Percentiles rank a stretch among this genome's conserved stretches.
These are phyloP conservation scores for Penicillium desertorum DNA, from an alignment of 495 filamentous ascomycete species.

Conservation along the genomic window DNA sequence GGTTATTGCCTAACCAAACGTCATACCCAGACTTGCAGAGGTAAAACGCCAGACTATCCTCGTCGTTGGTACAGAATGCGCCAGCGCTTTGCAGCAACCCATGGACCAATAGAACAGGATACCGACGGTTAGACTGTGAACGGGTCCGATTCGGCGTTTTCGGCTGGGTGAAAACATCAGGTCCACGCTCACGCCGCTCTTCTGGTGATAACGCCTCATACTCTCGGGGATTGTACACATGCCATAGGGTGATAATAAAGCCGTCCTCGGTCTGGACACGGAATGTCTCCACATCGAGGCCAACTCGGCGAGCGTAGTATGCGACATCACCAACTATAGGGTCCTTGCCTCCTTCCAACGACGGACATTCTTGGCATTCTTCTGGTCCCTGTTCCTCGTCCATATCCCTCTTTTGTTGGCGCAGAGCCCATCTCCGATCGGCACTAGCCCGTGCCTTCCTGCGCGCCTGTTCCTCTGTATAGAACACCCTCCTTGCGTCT, in stretches of 20 bases:
- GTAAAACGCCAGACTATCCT: constrained; percentile 86
- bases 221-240: constrained; percentile 83
- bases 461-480: constrained; percentile 64
- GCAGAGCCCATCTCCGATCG: constrained; percentile 59
- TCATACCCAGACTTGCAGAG: constrained; percentile 93
- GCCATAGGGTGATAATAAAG: constrained; percentile 85
- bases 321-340: constrained; percentile 72
- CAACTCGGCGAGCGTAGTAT: constrained; percentile 87
- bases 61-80: constrained; percentile 88
- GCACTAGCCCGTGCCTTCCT: constrained; percentile 53
- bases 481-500: constrained; percentile 61
- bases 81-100: constrained; percentile 85
- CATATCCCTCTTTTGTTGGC: constrained; percentile 37
- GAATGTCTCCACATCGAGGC: constrained; percentile 80
- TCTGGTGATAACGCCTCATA: constrained; percentile 51
- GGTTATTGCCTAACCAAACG: constrained; percentile 94
- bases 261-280: constrained; percentile 93
- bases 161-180: constrained; percentile 33
- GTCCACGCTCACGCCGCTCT: constrained; percentile 34
- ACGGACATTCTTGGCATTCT: constrained; percentile 64
- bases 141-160: constrained; percentile 13
- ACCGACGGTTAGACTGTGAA: constrained; percentile 55
- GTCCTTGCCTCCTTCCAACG: constrained; percentile 78
- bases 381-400: constrained; percentile 43
- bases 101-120: constrained; percentile 86